A percentile compares a stretch with the other conserved stretches of the same genome.
Evolutionary conservation across 192 early-diverging fungal genomes (phyloP).

Genomic region (Linnemannia schmuckeri): DNA sequence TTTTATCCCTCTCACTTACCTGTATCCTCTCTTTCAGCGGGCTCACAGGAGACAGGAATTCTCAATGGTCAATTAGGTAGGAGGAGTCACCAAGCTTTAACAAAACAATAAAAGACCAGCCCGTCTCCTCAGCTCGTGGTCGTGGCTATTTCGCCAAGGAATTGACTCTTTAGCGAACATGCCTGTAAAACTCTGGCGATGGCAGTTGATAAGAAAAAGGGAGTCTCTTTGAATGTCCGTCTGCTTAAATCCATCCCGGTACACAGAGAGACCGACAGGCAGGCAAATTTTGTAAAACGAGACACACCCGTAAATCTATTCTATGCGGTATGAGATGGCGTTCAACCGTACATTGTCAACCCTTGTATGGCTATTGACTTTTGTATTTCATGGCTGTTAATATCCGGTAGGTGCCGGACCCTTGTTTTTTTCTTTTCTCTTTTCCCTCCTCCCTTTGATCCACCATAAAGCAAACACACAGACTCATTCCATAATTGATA

Average conservation of each 20-base stretch:
- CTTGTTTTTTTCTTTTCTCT: background rate
- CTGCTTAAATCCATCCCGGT: background rate
- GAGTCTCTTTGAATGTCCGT: background rate
- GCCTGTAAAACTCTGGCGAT: background rate
- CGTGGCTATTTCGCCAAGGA: background rate
- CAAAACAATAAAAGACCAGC: background rate
- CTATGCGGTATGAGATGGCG: background rate
- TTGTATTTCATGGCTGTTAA: background rate
- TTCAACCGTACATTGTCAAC: background rate
- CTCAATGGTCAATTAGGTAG: background rate
- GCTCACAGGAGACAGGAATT: background rate
- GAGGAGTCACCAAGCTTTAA: background rate
- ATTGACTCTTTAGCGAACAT: background rate
- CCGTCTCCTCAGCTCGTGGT: background rate
- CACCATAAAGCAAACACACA: background rate
- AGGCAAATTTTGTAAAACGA: background rate
- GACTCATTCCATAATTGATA: background rate
- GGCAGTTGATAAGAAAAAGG: background rate
- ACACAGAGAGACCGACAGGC: background rate
- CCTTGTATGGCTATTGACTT: background rate
- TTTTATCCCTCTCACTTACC: background rate
- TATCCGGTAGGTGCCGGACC: constrained; percentile 3
- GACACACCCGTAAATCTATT: background rate
- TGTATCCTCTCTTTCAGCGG: background rate
- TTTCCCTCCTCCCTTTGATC: too few species aligned